phyloP scores from a whole-genome alignment of 2,329 filamentous ascomycete species.

The Verticillium tricorpus region DNA sequence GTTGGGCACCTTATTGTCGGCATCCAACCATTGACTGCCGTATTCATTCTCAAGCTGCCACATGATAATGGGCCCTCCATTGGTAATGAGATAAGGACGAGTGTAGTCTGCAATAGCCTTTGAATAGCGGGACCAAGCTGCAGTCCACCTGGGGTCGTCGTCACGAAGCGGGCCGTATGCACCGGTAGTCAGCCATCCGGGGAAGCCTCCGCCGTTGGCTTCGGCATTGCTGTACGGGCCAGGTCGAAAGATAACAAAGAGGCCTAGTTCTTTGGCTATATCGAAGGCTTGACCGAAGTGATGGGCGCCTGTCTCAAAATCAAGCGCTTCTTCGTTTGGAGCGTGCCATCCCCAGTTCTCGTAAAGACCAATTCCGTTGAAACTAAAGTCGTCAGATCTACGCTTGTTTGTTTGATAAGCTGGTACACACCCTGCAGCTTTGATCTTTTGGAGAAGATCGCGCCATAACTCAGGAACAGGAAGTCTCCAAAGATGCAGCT shows the following conservation, averaged over 20 bases:
- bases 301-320: background rate
- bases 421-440: too few relatives aligned
- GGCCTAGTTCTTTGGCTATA: constrained; percentile 58
- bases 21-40: too few relatives aligned
- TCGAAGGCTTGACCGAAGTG: constrained; percentile 39
- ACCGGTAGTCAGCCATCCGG: constrained; percentile 53
- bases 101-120: constrained; percentile 51
- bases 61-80: too few relatives aligned
- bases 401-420: too few relatives aligned
- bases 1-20: too few relatives aligned
- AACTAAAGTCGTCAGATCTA: constrained; percentile 13
- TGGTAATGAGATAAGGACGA: too few relatives aligned
- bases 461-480: too few relatives aligned
- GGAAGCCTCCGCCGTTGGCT: constrained; percentile 64
- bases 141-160: background rate
- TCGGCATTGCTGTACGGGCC: constrained; percentile 70
- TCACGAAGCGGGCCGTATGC: background rate
- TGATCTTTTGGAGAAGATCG: too few relatives aligned
- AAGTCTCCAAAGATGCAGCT: too few relatives aligned
- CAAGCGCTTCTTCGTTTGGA: background rate
- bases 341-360: constrained; percentile 2
- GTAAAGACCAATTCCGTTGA: background rate
- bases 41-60: too few relatives aligned
- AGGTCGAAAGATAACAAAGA: constrained; percentile 63
- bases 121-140: constrained; percentile 21